phyloP scores from a whole-genome alignment of 140 eudicot species.

The Bidens hawaiensis region DNA sequence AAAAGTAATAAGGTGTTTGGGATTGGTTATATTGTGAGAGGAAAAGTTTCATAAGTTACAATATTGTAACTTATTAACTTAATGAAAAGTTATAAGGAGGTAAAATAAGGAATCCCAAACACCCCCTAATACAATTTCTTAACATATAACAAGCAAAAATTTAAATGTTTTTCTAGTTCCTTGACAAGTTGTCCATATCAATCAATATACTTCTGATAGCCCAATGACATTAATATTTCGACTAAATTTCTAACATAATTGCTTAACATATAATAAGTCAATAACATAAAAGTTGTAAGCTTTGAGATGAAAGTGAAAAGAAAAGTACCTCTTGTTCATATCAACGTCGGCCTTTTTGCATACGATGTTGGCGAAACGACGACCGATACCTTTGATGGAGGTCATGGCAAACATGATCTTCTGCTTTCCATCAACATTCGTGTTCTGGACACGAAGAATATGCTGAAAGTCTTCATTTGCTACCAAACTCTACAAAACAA shows the following conservation, averaged over 20 bases:
- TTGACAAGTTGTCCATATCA: neutral
- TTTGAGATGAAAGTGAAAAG: no score
- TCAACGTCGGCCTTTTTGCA: constrained; percentile 19
- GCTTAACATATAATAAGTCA: neutral
- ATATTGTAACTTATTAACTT: no score
- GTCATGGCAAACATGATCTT: constrained; percentile 24
- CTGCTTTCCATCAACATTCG: constrained; percentile 17
- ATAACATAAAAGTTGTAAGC: no score
- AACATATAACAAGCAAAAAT: neutral
- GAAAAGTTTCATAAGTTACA: no score
- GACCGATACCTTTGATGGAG: constrained; percentile 21
- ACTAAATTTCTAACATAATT: neutral
- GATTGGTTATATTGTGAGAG: no score
- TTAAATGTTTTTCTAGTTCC: neutral
- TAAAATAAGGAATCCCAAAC: no score
- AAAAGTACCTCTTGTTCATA: constrained; percentile 17
- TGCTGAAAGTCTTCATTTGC: constrained; percentile 22
- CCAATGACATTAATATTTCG: neutral
- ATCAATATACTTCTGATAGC: neutral
- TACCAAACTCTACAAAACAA: constrained; percentile 11
- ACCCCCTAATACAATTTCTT: no score
- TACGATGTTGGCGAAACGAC: constrained; percentile 14
- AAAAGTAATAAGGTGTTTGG: no score
- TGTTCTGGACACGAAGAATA: constrained; percentile 22
- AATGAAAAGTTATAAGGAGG: no score